Percentiles rank a stretch among this genome's conserved stretches.
Evolutionary conservation across 352 stramenopile genomes (phyloP).

Genomic region (Aphanomyces stellatus): DNA sequence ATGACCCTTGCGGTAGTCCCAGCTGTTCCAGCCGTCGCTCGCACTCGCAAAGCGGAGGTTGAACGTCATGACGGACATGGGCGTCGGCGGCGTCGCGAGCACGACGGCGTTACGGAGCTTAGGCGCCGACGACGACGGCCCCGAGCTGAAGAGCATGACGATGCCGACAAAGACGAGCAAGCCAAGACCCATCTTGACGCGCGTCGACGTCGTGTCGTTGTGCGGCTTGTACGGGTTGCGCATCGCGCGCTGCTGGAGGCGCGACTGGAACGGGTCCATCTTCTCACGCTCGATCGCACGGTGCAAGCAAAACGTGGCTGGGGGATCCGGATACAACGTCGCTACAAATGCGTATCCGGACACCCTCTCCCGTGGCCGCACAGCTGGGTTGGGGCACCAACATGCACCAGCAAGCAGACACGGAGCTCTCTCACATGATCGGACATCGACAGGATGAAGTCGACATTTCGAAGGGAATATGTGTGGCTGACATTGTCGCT

Average conservation of each 20-base stretch:
- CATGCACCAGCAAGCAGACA: too few relatives aligned
- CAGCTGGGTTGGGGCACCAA: too few relatives aligned
- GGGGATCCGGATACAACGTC: too few relatives aligned
- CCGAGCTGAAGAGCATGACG: conserved; percentile 46
- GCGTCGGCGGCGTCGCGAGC: conserved; percentile 26
- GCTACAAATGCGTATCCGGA: too few relatives aligned
- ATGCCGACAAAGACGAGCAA: conserved; percentile 59
- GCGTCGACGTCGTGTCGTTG: conserved; percentile 26
- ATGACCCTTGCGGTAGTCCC: conserved; percentile 60
- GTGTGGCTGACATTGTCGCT: too few relatives aligned
- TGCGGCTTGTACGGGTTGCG: conserved; percentile 75
- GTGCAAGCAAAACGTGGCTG: too few relatives aligned
- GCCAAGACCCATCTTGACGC: conserved; percentile 32
- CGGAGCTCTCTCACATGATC: too few relatives aligned
- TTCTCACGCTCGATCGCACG: too few relatives aligned
- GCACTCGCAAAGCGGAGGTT: conserved; percentile 64
- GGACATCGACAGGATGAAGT: too few relatives aligned
- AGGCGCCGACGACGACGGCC: conserved; percentile 23
- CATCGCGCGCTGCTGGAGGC: conserved; percentile 18
- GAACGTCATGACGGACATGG: conserved; percentile 79
- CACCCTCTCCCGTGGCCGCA: too few relatives aligned
- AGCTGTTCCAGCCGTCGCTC: conserved; percentile 55
- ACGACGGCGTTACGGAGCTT: conserved; percentile 28
- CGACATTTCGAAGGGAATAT: too few relatives aligned
- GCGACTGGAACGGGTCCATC: conserved; percentile 20